A percentile compares a stretch with the other conserved stretches of the same genome.
phyloP scores from a whole-genome alignment of 345 rosid genomes.

The Trapa bicornis region DNA sequence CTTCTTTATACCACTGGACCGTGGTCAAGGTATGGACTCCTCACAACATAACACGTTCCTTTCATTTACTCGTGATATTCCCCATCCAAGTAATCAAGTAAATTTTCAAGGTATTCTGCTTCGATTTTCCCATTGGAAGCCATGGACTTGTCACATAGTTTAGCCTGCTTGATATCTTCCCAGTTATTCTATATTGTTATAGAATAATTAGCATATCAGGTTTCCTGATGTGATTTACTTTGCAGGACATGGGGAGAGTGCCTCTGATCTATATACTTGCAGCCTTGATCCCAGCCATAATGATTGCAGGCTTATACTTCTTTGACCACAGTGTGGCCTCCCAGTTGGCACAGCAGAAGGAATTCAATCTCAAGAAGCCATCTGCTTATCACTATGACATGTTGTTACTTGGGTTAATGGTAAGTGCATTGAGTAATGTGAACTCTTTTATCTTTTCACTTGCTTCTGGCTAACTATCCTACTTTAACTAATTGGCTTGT shows the following conservation, averaged over 20 bases:
- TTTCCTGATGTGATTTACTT: not conserved
- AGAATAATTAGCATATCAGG: not conserved
- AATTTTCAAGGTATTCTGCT: not conserved
- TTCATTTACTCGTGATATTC: not conserved
- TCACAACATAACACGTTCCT: not conserved
- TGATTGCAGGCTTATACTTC: constrained; percentile 83
- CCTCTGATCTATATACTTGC: constrained; percentile 57
- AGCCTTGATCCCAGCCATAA: constrained; percentile 63
- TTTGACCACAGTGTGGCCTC: constrained; percentile 91
- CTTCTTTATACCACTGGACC: constrained; percentile 70
- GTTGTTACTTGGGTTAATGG: constrained; percentile 60
- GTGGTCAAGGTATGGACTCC: constrained; percentile 37
- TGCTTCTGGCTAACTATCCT: not conserved
- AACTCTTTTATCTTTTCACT: not conserved
- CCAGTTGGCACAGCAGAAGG: constrained; percentile 76
- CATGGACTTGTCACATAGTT: not conserved
- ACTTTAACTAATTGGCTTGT: constrained; percentile 2
- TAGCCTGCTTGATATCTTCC: not conserved
- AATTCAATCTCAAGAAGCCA: constrained; percentile 66
- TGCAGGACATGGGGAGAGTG: constrained; percentile 75
- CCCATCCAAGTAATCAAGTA: not conserved
- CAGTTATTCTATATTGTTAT: not conserved
- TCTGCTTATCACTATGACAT: constrained; percentile 79
- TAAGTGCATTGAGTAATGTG: constrained; percentile 3
- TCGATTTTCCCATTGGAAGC: not conserved